Evolutionary conservation across 768 basidiomycete genomes (phyloP).

Genomic region (Mycena epipterygia): DNA sequence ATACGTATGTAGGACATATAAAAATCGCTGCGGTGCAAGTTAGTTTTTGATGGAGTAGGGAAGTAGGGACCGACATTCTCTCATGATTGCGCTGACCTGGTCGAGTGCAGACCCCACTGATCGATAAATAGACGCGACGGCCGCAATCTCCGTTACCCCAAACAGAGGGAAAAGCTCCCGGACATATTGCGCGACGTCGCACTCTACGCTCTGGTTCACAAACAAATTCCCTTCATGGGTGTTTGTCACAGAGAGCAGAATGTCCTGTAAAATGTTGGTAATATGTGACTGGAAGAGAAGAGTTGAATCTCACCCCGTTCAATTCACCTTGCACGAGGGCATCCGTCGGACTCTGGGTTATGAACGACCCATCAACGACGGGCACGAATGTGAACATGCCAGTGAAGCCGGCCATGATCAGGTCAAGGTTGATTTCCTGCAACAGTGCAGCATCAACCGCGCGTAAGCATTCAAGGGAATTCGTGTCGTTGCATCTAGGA

Average conservation of each 20-base stretch:
- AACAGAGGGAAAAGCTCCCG: conserved; percentile 36
- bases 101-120: conserved; percentile 26
- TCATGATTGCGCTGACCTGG: conserved; percentile 36
- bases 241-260: too few species aligned
- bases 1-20: conserved; percentile 44
- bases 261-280: too few species aligned
- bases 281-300: too few species aligned
- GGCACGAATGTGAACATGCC: conserved; percentile 43
- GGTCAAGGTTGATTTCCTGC: conserved; percentile 33
- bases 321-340: conserved; percentile 39
- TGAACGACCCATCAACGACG: conserved; percentile 48
- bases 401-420: conserved; percentile 36
- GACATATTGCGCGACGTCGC: conserved; percentile 34
- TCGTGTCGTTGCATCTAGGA: neutral
- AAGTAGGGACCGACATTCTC: conserved; percentile 38
- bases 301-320: conserved; percentile 46
- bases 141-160: neutral
- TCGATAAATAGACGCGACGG: conserved; percentile 32
- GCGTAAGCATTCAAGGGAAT: conserved; percentile 5
- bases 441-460: conserved; percentile 22
- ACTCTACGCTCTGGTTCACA: conserved; percentile 34
- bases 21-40: conserved; percentile 36
- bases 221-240: conserved; percentile 36
- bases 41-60: too few species aligned
- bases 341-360: conserved; percentile 44